Evolutionary conservation across 73 alveolate species (phyloP).

Genomic region (Symbiodinium pilosum): DNA sequence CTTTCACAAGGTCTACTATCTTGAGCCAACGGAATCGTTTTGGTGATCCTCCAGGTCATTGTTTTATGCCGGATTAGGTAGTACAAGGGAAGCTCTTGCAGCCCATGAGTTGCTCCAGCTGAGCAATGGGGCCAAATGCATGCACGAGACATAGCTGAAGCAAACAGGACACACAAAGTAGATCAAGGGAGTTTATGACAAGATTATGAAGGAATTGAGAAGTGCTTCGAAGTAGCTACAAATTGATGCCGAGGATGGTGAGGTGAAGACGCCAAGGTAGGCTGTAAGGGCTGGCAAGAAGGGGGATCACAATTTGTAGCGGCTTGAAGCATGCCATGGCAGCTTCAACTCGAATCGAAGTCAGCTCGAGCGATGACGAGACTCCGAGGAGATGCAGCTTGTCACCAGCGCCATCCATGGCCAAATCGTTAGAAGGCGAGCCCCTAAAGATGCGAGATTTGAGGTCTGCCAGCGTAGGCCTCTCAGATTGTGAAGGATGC

Average conservation of each 20-base stretch:
- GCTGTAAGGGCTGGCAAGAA: background rate
- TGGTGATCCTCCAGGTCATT: too few relatives aligned
- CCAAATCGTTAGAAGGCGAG: background rate
- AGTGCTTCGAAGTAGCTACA: background rate
- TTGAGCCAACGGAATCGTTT: too few relatives aligned
- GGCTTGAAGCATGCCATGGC: background rate
- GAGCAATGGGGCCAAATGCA: background rate
- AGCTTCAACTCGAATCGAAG: background rate
- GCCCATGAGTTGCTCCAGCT: background rate
- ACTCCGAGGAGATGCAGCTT: background rate
- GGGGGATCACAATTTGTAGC: background rate
- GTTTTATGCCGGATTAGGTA: too few relatives aligned
- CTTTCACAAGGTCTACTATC: too few relatives aligned
- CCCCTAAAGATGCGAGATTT: background rate
- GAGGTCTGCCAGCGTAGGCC: background rate
- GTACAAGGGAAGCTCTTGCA: too few relatives aligned
- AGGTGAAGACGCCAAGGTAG: background rate
- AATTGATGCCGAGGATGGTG: background rate
- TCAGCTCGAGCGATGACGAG: background rate
- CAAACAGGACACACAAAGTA: too few relatives aligned
- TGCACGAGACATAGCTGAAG: too few relatives aligned
- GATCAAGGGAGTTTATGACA: too few relatives aligned
- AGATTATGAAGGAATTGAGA: background rate
- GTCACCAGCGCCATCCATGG: background rate
- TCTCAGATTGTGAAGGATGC: too few relatives aligned